These are phyloP conservation scores for Tinospora cordifolia DNA, from an alignment of 164 flowering plant genomes.

Conservation along the genomic window DNA sequence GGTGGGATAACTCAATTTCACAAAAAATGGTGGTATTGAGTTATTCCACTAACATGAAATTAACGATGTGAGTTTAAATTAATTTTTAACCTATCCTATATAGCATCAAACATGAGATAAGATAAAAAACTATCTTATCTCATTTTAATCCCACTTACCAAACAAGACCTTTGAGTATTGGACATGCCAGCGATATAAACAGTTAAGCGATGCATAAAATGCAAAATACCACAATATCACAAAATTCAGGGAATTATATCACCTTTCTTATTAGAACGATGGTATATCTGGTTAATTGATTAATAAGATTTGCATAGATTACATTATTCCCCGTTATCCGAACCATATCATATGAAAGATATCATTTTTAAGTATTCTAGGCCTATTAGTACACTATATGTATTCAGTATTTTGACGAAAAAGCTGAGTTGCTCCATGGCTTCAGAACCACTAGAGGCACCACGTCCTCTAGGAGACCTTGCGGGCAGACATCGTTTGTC, in stretches of 20 bases:
- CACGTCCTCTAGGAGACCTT: constrained; percentile 80
- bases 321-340: not conserved
- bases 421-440: constrained; percentile 28
- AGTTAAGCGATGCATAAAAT: not conserved
- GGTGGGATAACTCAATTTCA: too few species aligned
- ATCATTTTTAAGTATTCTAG: not conserved
- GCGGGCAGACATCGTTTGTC: constrained; percentile 16
- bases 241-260: not conserved
- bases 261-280: not conserved
- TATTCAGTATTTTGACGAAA: constrained; percentile 20
- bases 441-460: constrained; percentile 63
- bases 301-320: not conserved
- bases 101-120: too few species aligned
- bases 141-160: too few species aligned
- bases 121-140: too few species aligned
- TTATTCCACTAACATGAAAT: too few species aligned
- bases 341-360: not conserved
- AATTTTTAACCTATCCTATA: too few species aligned
- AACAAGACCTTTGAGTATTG: too few species aligned
- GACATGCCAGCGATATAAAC: too few species aligned
- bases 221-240: not conserved
- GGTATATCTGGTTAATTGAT: not conserved
- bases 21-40: too few species aligned
- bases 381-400: not conserved
- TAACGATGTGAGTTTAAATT: too few species aligned